Evolutionary conservation across 805 yeast species (phyloP), one percentile per base, ranked within the genome.

Genomic region (Lipomyces yamadae): DNA sequence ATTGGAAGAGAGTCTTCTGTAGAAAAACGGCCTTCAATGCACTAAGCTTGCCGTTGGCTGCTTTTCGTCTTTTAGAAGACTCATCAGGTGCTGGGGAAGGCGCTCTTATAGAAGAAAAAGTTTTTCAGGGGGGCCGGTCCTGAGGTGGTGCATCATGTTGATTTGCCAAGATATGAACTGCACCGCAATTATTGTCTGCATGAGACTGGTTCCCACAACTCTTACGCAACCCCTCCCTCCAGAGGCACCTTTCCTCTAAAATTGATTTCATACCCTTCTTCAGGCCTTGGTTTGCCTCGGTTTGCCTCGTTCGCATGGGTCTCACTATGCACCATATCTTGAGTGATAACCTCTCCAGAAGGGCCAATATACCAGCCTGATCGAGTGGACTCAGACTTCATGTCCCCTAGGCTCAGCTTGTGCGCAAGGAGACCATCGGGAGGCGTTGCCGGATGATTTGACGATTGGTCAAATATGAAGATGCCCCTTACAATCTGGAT

Each of bases 321-420:
- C 45, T 39, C 37, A 34, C 37, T 3, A 4, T 34, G 37, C 10
- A 34, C 37, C 37, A 34, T 34, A 34, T 7, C 11, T 34, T 34
- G 37, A 34, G 37, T 24, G 24, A 24, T 24, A 24, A 24, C 24
- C 24, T 24, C 24, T 24, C 39, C 39, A 35, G 11, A 39, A 39
- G 0, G 45, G 45, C 45, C 45, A 39, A 39, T 39, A 39, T 39
- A 10, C 45, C 45, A 39, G 45, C 45, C 45, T 11, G n/a, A n/a
- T 39, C 45, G 45, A 39, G 45, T 39, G 45, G n/a, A n/a, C 5
- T 39, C 45, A 39, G 45, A n/a, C 45, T 39, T 11, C n/a, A 7
- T 35, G 45, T 39, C 45, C n/a, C 45, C 45, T n/a, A 39, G n/a
- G 45, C 10, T 39, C 45, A 39, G 45, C 45, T 39, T 39, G 45